phyloP scores from a whole-genome alignment of 2,329 filamentous ascomycete species.

The Aspergillus sp. region DNA sequence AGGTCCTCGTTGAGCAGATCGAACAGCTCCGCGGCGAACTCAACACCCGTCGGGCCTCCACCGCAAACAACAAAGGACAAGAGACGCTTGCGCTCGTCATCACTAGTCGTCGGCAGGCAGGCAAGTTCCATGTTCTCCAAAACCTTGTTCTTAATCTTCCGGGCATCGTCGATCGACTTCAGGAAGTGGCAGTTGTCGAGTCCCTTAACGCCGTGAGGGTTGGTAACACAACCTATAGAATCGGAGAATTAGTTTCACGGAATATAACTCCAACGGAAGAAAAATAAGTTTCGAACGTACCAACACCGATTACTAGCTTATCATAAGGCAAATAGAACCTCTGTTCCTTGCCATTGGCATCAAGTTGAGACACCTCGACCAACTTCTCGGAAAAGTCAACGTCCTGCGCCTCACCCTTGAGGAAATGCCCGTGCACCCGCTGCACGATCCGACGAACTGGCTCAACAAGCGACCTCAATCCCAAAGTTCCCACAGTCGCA shows the following conservation, averaged over 20 bases:
- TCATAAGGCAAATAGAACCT: slow-evolving; percentile 96
- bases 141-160: slow-evolving; percentile 83
- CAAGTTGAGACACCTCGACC: slow-evolving; percentile 78
- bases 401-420: slow-evolving; percentile 83
- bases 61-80: slow-evolving; percentile 96
- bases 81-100: slow-evolving; percentile 82
- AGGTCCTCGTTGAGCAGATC: slow-evolving; percentile 96
- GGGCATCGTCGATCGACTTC: slow-evolving; percentile 91
- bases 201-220: slow-evolving; percentile 93
- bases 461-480: slow-evolving; percentile 87
- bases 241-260: slow-evolving; percentile 12
- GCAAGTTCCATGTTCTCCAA: slow-evolving; percentile 87
- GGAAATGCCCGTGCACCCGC: slow-evolving; percentile 80
- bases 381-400: slow-evolving; percentile 90
- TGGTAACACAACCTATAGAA: slow-evolving; percentile 72
- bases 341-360: slow-evolving; percentile 69
- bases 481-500: slow-evolving; percentile 92
- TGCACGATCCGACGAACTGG: slow-evolving; percentile 83
- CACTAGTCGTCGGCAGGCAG: slow-evolving; percentile 86
- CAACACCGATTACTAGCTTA: slow-evolving; percentile 89
- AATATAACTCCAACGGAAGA: neutral
- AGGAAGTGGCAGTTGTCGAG: slow-evolving; percentile 92
- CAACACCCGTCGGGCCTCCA: slow-evolving; percentile 92
- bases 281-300: slow-evolving; percentile 36
- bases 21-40: slow-evolving; percentile 94